Evolutionary conservation across 2,329 filamentous ascomycete genomes (phyloP), one percentile per base, ranked within the genome.

Genomic region (Apiospora koreana): DNA sequence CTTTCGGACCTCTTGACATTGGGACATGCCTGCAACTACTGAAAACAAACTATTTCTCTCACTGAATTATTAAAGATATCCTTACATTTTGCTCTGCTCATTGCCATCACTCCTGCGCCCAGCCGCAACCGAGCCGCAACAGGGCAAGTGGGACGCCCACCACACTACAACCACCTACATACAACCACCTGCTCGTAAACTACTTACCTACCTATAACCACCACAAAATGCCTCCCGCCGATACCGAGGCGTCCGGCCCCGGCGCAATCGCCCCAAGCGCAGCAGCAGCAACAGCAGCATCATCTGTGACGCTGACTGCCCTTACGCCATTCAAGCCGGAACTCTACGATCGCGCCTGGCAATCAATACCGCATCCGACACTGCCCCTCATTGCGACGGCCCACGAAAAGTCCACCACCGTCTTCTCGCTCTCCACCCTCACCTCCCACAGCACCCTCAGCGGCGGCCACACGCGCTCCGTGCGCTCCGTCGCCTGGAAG

Each of bases 401-500:
- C 72, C 94, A 95, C 82, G 91, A 93, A 71, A 97, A 96, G 79
- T 91, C 91, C 46, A 93, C 96, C 70, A 95, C 94, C 72, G 88
- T 99, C 77, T 98, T 97, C 86, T 97, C 93, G 67, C 90, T 98
- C 67, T 89, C 89, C 45, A 93, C 92, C 69, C 93, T 97, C 79
- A 90, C 90, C 18, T 88, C 94, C 67, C 91, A 97, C 78, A 94
- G 92, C 77, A 89, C 88, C 25, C 91, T 98, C 69, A 91, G 91
- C 9, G 95, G 94, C 71, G 96, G 95, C 9, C 96, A 99, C 83
- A 93, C 94, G 75, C 93, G 96, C 70, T 96, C 93, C 76, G 91
- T 99, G n/a, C 90, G 96, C 69, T 90, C 90, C 67, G 90, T 91
- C 25, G 91, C 94, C 46, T 99, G 96, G 96, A 97, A 97, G 82